phyloP scores from a whole-genome alignment of 805 yeast species.

The Saccharomyces paradoxus region DNA sequence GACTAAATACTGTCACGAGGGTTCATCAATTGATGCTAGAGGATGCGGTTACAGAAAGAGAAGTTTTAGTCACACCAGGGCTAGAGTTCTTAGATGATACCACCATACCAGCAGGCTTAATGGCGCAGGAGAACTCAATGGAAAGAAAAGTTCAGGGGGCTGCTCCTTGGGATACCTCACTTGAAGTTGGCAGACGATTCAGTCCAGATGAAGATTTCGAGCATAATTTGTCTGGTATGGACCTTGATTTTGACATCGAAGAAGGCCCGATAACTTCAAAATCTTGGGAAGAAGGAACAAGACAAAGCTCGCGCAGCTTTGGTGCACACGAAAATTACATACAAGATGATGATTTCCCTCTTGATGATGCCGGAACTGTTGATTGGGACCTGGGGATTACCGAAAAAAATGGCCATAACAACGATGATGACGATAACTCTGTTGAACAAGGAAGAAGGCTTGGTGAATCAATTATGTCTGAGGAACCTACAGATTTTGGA shows the following conservation, averaged over 20 bases:
- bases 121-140: conserved; percentile 15
- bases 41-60: conserved; percentile 74
- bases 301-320: conserved; percentile 7
- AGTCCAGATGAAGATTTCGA: conserved; percentile 18
- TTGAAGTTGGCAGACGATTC: conserved; percentile 28
- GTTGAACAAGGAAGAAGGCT: conserved; percentile 59
- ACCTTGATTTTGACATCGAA: conserved; percentile 31
- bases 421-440: conserved; percentile 42
- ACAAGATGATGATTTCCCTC: conserved; percentile 22
- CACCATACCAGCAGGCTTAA: conserved; percentile 9
- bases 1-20: conserved; percentile 52
- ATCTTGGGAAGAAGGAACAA: conserved; percentile 25
- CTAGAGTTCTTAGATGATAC: conserved; percentile 28
- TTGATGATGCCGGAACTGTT: conserved; percentile 20
- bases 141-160: conserved; percentile 28
- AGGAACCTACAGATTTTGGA: conserved; percentile 38
- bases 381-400: conserved; percentile 27
- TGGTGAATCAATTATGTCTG: conserved; percentile 20
- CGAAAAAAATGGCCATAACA: conserved; percentile 10
- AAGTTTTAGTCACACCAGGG: conserved; percentile 61
- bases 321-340: neutral
- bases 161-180: conserved; percentile 25
- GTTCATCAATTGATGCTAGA: conserved; percentile 53
- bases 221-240: conserved; percentile 17
- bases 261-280: conserved; percentile 10